These are phyloP conservation scores for Zygosaccharomyces kombuchaensis DNA, from an alignment of 805 yeast species.

Conservation along the genomic window DNA sequence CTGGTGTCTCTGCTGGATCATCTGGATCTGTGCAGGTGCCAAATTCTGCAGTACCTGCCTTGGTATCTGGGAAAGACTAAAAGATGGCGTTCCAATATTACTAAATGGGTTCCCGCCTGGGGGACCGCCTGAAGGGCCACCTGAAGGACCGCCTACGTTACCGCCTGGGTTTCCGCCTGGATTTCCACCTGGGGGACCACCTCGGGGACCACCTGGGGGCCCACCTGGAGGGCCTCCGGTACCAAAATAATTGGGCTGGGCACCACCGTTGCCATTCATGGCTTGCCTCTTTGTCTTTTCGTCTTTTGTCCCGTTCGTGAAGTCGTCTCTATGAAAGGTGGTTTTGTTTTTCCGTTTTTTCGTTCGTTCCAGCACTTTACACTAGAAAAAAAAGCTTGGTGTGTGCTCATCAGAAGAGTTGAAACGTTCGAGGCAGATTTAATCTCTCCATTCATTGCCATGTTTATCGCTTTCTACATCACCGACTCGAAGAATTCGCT, in stretches of 20 bases:
- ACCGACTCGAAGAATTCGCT: conserved; percentile 25
- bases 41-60: conserved; percentile 31
- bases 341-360: neutral
- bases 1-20: conserved; percentile 35
- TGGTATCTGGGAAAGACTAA: conserved; percentile 34
- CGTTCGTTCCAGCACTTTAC: too few species aligned
- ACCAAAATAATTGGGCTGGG: conserved; percentile 22
- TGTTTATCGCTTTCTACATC: conserved; percentile 32
- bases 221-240: conserved; percentile 30
- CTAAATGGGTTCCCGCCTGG: conserved; percentile 23
- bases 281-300: neutral
- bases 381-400: neutral
- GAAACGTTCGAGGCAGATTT: neutral
- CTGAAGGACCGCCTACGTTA: conserved; percentile 12
- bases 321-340: neutral
- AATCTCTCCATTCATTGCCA: conserved; percentile 2
- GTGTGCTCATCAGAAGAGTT: neutral
- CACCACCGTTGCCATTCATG: conserved; percentile 8
- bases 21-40: conserved; percentile 31
- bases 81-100: conserved; percentile 35
- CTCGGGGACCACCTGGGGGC: conserved; percentile 4
- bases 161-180: conserved; percentile 22
- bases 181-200: conserved; percentile 27
- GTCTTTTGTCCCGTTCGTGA: neutral
- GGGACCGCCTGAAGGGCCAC: conserved; percentile 28